These are phyloP conservation scores for Penicillium sp. DNA, from an alignment of 2,329 filamentous ascomycete species.

Conservation along the genomic window DNA sequence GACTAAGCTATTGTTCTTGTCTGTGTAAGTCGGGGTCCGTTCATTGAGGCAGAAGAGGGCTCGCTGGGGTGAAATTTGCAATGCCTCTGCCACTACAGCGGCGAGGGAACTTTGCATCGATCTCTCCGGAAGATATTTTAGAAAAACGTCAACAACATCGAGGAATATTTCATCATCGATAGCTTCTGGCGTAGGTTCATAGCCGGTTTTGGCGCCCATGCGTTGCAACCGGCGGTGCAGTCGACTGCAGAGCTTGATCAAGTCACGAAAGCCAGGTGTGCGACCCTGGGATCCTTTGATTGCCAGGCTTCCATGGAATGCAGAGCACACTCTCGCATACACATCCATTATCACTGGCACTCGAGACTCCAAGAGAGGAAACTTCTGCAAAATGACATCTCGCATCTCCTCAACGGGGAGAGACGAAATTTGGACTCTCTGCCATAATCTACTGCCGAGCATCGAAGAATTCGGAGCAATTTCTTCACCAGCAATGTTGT, in stretches of 20 bases:
- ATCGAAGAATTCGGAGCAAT: slow-evolving; percentile 67
- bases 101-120: slow-evolving; percentile 56
- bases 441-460: slow-evolving; percentile 86
- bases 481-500: slow-evolving; percentile 68
- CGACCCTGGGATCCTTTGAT: slow-evolving; percentile 49
- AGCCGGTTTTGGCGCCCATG: slow-evolving; percentile 62
- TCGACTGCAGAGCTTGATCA: slow-evolving; percentile 88
- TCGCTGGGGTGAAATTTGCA: slow-evolving; percentile 81
- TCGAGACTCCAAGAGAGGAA: slow-evolving; percentile 65
- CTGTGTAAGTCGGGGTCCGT: slow-evolving; percentile 70
- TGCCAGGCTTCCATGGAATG: slow-evolving; percentile 40
- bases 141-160: slow-evolving; percentile 91
- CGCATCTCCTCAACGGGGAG: slow-evolving; percentile 70
- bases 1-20: slow-evolving; percentile 58
- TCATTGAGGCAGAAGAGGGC: slow-evolving; percentile 74
- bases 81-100: slow-evolving; percentile 75
- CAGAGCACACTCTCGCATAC: slow-evolving; percentile 48
- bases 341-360: slow-evolving; percentile 58
- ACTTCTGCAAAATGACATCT: slow-evolving; percentile 69
- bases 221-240: slow-evolving; percentile 65
- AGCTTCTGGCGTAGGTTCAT: slow-evolving; percentile 71
- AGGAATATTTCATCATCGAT: slow-evolving; percentile 83
- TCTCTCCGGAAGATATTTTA: slow-evolving; percentile 72
- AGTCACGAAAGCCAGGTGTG: slow-evolving; percentile 70
- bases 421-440: slow-evolving; percentile 67